Conservation (phyloP, 2,329 filamentous ascomycete species). For the Fusarium sp. region DNA sequence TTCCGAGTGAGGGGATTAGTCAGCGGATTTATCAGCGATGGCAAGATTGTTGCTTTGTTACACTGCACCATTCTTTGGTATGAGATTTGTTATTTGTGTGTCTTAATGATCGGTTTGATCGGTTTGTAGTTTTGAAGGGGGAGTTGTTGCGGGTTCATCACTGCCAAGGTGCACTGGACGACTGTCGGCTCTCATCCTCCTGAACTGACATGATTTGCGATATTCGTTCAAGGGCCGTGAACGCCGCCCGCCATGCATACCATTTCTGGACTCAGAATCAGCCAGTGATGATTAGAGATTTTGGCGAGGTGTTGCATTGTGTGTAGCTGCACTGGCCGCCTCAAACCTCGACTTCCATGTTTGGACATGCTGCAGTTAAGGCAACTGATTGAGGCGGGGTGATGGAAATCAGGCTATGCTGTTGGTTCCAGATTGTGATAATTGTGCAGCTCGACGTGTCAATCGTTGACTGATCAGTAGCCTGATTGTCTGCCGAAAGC, state of each 20-base stretch:
- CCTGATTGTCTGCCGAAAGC: neutral
- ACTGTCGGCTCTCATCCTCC: too few relatives aligned
- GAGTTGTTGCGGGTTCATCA: too few relatives aligned
- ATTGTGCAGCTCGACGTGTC: slow-evolving; percentile 9
- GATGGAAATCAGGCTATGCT: neutral
- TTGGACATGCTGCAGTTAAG: neutral
- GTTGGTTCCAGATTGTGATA: neutral
- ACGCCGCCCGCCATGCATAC: slow-evolving; percentile 1
- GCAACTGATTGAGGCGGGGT: slow-evolving; percentile 3
- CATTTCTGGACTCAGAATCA: neutral
- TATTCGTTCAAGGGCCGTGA: neutral
- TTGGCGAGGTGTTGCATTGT: accelerated
- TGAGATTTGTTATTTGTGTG: too few relatives aligned
- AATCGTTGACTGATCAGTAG: neutral
- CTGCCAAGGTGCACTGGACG: too few relatives aligned
- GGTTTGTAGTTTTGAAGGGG: too few relatives aligned
- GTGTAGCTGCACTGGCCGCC: accelerated
- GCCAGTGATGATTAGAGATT: accelerated
- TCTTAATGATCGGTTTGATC: too few relatives aligned
- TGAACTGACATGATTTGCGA: too few relatives aligned
- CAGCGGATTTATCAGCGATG: slow-evolving; percentile 15
- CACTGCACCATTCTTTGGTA: neutral
- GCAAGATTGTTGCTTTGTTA: neutral
- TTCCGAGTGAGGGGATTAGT: neutral
- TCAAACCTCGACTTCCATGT: accelerated